These are phyloP conservation scores for Phytophthora pluvialis DNA, from an alignment of 352 stramenopile genomes.

Conservation along the genomic window DNA sequence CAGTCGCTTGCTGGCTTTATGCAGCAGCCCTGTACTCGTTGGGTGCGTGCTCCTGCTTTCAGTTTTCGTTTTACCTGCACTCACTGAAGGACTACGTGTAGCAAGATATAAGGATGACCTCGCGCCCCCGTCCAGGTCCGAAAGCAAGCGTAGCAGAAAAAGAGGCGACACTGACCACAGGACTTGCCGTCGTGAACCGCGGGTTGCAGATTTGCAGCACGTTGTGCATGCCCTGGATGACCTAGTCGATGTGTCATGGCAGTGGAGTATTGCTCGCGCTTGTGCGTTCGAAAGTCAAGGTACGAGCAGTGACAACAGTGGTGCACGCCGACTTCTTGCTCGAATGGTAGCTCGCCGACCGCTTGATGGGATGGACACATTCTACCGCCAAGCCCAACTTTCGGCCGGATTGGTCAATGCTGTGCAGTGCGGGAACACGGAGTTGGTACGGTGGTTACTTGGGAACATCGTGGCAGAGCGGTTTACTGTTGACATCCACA, in stretches of 20 bases:
- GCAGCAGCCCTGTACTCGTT: not conserved
- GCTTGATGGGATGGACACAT: constrained; percentile 32
- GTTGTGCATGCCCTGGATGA: constrained; percentile 35
- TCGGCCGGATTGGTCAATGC: constrained; percentile 29
- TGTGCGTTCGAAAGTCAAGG: constrained; percentile 25
- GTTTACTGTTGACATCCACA: constrained; percentile 31
- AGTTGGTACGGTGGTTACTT: constrained; percentile 33
- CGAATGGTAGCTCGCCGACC: constrained; percentile 26
- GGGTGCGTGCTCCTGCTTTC: not conserved
- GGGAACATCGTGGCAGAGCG: constrained; percentile 20
- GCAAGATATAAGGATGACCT: constrained; percentile 7
- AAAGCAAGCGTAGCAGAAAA: constrained; percentile 11
- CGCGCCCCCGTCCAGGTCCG: not conserved
- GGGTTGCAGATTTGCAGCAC: constrained; percentile 29
- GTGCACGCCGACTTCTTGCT: constrained; percentile 27
- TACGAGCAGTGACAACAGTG: constrained; percentile 6
- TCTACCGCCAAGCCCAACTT: constrained; percentile 37
- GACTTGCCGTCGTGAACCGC: constrained; percentile 28
- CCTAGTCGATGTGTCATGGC: constrained; percentile 35
- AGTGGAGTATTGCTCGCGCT: constrained; percentile 38
- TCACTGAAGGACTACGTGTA: not conserved
- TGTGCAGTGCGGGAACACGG: constrained; percentile 12
- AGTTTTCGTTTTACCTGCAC: constrained; percentile 21
- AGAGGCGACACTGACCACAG: constrained; percentile 26
- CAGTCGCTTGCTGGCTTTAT: constrained; percentile 1